Evolutionary conservation across 2,329 filamentous ascomycete genomes (phyloP).

Genomic region (Plectosphaerella sp.): DNA sequence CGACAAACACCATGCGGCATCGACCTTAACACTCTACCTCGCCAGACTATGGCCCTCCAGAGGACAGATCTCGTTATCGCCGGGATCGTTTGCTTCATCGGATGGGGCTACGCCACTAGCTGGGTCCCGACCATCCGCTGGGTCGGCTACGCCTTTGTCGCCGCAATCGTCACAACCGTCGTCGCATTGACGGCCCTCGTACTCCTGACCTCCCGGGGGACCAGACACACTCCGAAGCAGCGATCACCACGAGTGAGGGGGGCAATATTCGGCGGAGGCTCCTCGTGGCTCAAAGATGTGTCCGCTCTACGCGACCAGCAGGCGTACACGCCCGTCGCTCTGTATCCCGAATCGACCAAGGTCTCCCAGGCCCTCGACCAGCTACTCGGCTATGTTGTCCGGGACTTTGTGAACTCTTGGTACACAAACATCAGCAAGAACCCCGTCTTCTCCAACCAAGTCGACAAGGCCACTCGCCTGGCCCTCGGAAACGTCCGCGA

Average conservation of each 20-base stretch:
- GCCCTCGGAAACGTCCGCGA: constrained; percentile 69
- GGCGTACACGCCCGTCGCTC: constrained; percentile 61
- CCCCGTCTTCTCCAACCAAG: constrained; percentile 76
- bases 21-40: constrained; percentile 1
- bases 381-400: constrained; percentile 69
- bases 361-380: constrained; percentile 79
- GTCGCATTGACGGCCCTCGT: constrained; percentile 54
- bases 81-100: constrained; percentile 68
- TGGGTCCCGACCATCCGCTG: constrained; percentile 82
- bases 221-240: constrained; percentile 32
- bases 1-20: neutral
- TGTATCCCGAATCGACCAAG: constrained; percentile 72
- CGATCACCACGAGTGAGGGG: constrained; percentile 36
- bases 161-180: constrained; percentile 57
- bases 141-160: constrained; percentile 76
- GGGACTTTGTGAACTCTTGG: constrained; percentile 87
- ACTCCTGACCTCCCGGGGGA: constrained; percentile 55
- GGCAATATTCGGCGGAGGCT: constrained; percentile 56
- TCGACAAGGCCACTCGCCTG: constrained; percentile 73
- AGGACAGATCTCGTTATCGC: constrained; percentile 68
- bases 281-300: constrained; percentile 67
- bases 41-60: constrained; percentile 61
- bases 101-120: constrained; percentile 81
- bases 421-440: constrained; percentile 81
- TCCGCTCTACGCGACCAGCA: constrained; percentile 61